Percentiles rank a stretch among this genome's conserved stretches.
These are phyloP conservation scores for Epichloe glyceriae DNA, from an alignment of 2,329 filamentous ascomycete species.

Conservation along the genomic window DNA sequence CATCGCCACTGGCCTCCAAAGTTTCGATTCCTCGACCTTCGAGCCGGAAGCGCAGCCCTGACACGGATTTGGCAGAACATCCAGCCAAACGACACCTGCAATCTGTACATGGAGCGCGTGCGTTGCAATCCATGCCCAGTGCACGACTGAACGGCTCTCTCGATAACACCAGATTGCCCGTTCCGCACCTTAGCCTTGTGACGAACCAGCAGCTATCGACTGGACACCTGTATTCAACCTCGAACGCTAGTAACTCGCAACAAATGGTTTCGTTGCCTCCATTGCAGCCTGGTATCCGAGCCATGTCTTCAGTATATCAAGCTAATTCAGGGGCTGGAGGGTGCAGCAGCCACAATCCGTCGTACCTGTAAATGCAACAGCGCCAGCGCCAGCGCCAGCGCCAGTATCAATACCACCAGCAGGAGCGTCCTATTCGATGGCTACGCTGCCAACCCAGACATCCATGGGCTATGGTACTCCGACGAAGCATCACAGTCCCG, in stretches of 20 bases:
- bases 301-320: conserved; percentile 68
- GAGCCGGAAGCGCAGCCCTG: conserved; percentile 37
- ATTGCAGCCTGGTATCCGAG: conserved; percentile 45
- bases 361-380: conserved; percentile 13
- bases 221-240: conserved; percentile 27
- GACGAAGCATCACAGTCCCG: conserved; percentile 39
- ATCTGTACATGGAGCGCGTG: conserved; percentile 8
- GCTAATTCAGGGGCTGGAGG: conserved; percentile 28
- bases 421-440: conserved; percentile 11
- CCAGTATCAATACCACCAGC: conserved; percentile 7
- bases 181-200: conserved; percentile 58
- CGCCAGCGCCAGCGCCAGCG: conserved; percentile 7
- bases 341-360: conserved; percentile 25
- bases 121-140: conserved; percentile 6
- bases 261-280: conserved; percentile 45
- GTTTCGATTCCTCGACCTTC: conserved; percentile 26
- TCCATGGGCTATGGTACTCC: conserved; percentile 34
- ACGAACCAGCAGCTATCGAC: conserved; percentile 30
- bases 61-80: conserved; percentile 38
- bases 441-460: conserved; percentile 14
- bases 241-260: conserved; percentile 20
- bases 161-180: conserved; percentile 40
- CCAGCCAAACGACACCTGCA: conserved; percentile 37
- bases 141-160: conserved; percentile 10
- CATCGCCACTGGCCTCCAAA: conserved; percentile 38